Evolutionary conservation across 2,329 filamentous ascomycete genomes (phyloP), one percentile per base, ranked within the genome.

Genomic region (Neofusicoccum sp.): DNA sequence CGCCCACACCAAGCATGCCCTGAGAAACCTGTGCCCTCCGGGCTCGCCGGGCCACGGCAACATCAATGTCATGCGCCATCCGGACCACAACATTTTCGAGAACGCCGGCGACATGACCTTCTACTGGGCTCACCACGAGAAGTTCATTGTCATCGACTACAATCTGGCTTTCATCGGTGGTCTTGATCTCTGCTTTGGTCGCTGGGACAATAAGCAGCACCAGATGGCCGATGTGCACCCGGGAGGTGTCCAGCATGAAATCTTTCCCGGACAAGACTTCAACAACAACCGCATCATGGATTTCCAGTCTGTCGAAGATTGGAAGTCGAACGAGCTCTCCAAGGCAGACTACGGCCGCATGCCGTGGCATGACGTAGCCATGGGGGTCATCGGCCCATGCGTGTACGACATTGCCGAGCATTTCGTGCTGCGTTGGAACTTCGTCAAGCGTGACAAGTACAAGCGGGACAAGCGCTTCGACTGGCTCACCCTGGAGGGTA

Each of bases 261-360:
- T 97, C 20, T 99, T 91, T 82, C 93, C 95, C 0, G 95, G 95
- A 0, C 95, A 99, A 71, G 95, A 99, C 69, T 98, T 96, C 80
- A 98, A 98, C 76, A 98, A 98, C 75, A 97, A 96, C 73, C 86
- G 93, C 38, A 88, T 98, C 67, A 90, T 96, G 88, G 95, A 99
- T 70, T 99, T 98, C 73, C 84, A 97, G 68, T 89, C 88, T 33
- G 95, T 98, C 1, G 75, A 90, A 31, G 89, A 97, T 70, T 98
- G 93, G 93, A 91, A 95, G 74, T 85, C 89, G 53, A 98, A 99
- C 66, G 91, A 96, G 72, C 80, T 98, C 14, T 91, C 87, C 74
- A 98, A 98, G 76, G 87, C 89, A 3, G 91, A 96, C 51, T 96
- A 88, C 68, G 93, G 93, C 6, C 88, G 95, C 31, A 98, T 99